A percentile compares a stretch with the other conserved stretches of the same genome.
Evolutionary conservation across 768 basidiomycete species (phyloP).

Genomic region (Leccinum pellstonianum): DNA sequence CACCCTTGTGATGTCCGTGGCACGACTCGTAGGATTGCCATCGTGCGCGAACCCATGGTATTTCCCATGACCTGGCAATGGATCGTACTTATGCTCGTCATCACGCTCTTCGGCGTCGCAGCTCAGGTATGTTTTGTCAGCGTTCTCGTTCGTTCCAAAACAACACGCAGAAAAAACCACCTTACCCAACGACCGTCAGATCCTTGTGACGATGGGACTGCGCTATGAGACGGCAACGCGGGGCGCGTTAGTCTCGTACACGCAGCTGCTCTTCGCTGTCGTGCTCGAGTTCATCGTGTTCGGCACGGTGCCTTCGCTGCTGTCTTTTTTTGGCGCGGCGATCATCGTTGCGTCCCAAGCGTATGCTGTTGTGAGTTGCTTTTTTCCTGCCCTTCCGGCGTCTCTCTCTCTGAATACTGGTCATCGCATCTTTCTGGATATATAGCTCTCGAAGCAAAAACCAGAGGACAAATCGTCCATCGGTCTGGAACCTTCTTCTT

Average conservation of each 20-base stretch:
- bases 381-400: no score
- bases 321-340: slow-evolving; percentile 60
- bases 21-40: slow-evolving; percentile 14
- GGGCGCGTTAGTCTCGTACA: slow-evolving; percentile 61
- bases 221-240: slow-evolving; percentile 65
- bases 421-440: not conserved
- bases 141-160: not conserved
- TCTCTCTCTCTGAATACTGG: not conserved
- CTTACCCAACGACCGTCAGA: slow-evolving; percentile 26
- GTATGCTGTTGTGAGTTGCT: slow-evolving; percentile 5
- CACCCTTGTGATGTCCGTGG: not conserved
- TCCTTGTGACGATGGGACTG: slow-evolving; percentile 56
- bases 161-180: no score
- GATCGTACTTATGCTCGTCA: slow-evolving; percentile 9
- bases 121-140: slow-evolving; percentile 19
- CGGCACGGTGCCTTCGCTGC: slow-evolving; percentile 51
- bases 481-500: no score
- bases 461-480: not conserved
- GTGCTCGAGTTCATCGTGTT: slow-evolving; percentile 67
- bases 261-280: slow-evolving; percentile 65
- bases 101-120: slow-evolving; percentile 13
- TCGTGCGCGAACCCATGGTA: slow-evolving; percentile 7
- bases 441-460: slow-evolving; percentile 7
- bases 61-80: slow-evolving; percentile 22
- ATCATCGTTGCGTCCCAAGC: slow-evolving; percentile 50